Conservation (phyloP, 805 yeast genomes). For the Blastobotrys chiropterorum region DNA sequence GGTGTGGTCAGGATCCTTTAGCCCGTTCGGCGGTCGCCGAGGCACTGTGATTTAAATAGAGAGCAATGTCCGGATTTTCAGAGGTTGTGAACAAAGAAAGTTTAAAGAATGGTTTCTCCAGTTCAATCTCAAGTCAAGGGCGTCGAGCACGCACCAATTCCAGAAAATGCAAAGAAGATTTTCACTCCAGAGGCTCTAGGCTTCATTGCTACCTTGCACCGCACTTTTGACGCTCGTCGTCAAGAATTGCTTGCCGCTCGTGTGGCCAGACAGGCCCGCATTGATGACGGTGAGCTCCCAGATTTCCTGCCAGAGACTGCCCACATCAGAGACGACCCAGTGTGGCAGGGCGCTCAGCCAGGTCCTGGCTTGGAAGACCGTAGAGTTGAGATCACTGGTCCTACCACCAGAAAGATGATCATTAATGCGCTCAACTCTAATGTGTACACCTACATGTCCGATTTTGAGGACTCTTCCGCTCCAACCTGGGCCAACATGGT, state of each 20-base stretch:
- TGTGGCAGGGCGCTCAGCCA: slow-evolving; percentile 67
- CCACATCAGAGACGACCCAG: slow-evolving; percentile 54
- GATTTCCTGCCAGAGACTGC: slow-evolving; percentile 62
- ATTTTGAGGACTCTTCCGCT: slow-evolving; percentile 66
- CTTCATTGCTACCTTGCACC: slow-evolving; percentile 60
- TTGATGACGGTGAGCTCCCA: slow-evolving; percentile 62
- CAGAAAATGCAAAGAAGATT: slow-evolving; percentile 44
- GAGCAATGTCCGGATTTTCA: too few relatives aligned
- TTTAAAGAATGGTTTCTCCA: slow-evolving; percentile 19
- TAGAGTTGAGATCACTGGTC: slow-evolving; percentile 71
- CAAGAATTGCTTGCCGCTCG: slow-evolving; percentile 50
- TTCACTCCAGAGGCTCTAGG: slow-evolving; percentile 60
- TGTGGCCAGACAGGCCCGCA: slow-evolving; percentile 45
- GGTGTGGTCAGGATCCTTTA: too few relatives aligned
- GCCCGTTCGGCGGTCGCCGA: too few relatives aligned
- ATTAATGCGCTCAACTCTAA: slow-evolving; percentile 64
- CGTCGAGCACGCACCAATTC: slow-evolving; percentile 50
- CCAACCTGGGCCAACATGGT: slow-evolving; percentile 65
- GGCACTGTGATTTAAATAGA: too few relatives aligned
- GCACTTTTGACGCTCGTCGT: slow-evolving; percentile 53
- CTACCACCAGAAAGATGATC: slow-evolving; percentile 70
- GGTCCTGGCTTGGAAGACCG: slow-evolving; percentile 66
- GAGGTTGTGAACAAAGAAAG: too few relatives aligned
- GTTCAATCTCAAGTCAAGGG: slow-evolving; percentile 34
- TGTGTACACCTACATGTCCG: slow-evolving; percentile 72